Percentiles rank a stretch among this genome's conserved stretches.
Conservation (phyloP, 805 yeast genomes). For the Kregervanrija pseudodelftensis region DNA sequence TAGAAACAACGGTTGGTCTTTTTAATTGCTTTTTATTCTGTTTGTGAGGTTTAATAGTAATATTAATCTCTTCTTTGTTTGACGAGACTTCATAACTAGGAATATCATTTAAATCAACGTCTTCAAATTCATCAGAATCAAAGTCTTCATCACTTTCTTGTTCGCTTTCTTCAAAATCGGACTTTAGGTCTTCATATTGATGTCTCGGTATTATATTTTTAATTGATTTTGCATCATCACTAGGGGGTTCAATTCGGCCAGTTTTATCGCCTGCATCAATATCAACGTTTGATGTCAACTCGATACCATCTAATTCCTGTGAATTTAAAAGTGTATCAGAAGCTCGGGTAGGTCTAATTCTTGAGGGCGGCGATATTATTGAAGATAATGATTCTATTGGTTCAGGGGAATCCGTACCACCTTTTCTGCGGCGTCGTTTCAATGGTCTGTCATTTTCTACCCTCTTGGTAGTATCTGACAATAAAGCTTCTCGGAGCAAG, state of each 20-base stretch:
- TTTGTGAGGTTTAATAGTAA: constrained; percentile 14
- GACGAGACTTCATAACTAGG: constrained; percentile 3
- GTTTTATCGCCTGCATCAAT: constrained; percentile 7
- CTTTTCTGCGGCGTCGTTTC: constrained; percentile 3
- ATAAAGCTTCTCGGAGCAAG: constrained; percentile 1
- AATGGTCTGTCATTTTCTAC: neutral
- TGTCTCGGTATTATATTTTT: neutral
- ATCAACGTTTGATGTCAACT: constrained; percentile 2
- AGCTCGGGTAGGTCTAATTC: too few relatives aligned
- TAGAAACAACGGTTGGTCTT: constrained; percentile 32
- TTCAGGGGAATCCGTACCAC: neutral
- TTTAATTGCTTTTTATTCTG: constrained; percentile 20
- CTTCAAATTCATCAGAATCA: constrained; percentile 35
- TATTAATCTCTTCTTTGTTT: constrained; percentile 15
- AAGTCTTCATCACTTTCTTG: constrained; percentile 26
- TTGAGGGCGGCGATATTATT: too few relatives aligned
- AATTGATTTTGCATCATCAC: neutral
- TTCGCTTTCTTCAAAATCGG: neutral
- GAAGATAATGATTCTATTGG: neutral
- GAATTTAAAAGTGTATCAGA: too few relatives aligned
- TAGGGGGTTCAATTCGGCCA: neutral
- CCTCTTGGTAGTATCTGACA: neutral
- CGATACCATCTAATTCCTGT: neutral
- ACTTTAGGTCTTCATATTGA: neutral
- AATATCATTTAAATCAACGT: constrained; percentile 25